phyloP scores from a whole-genome alignment of 352 stramenopile species.

The Phytophthora sansomeana region DNA sequence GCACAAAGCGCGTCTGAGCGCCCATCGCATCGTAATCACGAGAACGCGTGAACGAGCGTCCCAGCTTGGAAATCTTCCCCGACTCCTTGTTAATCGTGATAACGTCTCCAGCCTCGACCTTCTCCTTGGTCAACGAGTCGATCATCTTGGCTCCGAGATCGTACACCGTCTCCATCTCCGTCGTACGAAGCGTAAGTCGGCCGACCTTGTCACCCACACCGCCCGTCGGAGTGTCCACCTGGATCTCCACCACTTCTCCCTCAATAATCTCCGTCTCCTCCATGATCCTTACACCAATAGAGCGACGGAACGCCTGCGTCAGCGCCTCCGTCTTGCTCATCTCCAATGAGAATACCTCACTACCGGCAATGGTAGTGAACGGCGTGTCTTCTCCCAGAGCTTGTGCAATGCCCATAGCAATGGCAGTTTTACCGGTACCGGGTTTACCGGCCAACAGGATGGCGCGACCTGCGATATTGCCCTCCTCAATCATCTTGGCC shows the following conservation, averaged over 20 bases:
- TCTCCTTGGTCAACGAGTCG: constrained; percentile 98
- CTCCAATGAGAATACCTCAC: constrained; percentile 98
- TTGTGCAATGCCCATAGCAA: constrained; percentile 98
- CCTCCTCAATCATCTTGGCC: constrained; percentile 98
- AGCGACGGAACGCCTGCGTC: constrained; percentile 97
- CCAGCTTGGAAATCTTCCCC: constrained; percentile 98
- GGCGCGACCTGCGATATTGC: constrained; percentile 97
- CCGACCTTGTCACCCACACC: constrained; percentile 87
- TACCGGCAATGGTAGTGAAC: constrained; percentile 99
- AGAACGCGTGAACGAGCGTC: constrained; percentile 96
- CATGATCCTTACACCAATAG: constrained; percentile 98
- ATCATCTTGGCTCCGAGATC: constrained; percentile 99
- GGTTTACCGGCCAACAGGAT: constrained; percentile 97
- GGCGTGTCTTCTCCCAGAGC: constrained; percentile 98
- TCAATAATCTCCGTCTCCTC: constrained; percentile 99
- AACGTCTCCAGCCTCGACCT: constrained; percentile 98
- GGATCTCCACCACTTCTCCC: constrained; percentile 99
- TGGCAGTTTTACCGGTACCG: constrained; percentile 97
- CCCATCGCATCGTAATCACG: constrained; percentile 99
- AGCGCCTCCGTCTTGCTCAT: constrained; percentile 99
- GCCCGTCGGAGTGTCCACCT: constrained; percentile 93
- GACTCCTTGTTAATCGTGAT: constrained; percentile 99
- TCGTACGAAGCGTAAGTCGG: constrained; percentile 98
- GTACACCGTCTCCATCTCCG: constrained; percentile 99
- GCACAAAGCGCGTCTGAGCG: constrained; percentile 85